These are phyloP conservation scores for Hanseniaspora taiwanica DNA, from an alignment of 805 yeast species.

Conservation along the genomic window DNA sequence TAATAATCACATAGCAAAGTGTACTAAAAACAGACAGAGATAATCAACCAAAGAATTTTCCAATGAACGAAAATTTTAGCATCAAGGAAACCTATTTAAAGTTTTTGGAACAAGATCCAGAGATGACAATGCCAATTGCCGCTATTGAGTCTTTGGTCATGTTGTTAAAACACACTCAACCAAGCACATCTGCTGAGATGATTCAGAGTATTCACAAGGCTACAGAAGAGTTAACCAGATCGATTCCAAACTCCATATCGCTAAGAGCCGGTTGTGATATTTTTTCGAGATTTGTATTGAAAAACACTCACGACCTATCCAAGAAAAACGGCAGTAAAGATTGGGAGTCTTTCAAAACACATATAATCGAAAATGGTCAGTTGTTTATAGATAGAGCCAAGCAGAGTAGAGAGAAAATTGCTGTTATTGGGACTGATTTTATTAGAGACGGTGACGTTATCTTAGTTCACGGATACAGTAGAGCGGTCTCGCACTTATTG, in stretches of 20 bases:
- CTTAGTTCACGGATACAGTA: constrained; percentile 79
- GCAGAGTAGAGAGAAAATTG: constrained; percentile 75
- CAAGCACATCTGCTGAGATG: constrained; percentile 87
- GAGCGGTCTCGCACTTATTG: constrained; percentile 74
- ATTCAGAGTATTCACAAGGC: constrained; percentile 71
- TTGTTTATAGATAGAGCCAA: constrained; percentile 85
- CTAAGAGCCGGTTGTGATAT: constrained; percentile 95
- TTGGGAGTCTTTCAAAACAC: constrained; percentile 86
- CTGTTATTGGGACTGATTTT: constrained; percentile 76
- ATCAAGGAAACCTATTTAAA: constrained; percentile 68
- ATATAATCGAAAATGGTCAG: constrained; percentile 87
- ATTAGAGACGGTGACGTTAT: constrained; percentile 87
- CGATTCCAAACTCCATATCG: constrained; percentile 84
- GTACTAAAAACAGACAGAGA: no score
- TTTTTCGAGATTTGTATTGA: constrained; percentile 82
- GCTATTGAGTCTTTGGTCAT: constrained; percentile 92
- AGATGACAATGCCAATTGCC: constrained; percentile 98
- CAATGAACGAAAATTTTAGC: constrained; percentile 36
- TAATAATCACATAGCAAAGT: no score
- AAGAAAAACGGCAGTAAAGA: constrained; percentile 40
- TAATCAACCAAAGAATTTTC: no score
- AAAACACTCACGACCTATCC: constrained; percentile 57
- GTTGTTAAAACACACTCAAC: constrained; percentile 67
- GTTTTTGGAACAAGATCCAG: constrained; percentile 81
- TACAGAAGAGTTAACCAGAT: constrained; percentile 54